Evolutionary conservation across 2,329 filamentous ascomycete genomes (phyloP).

Genomic region (Arthrobotrys iridis): DNA sequence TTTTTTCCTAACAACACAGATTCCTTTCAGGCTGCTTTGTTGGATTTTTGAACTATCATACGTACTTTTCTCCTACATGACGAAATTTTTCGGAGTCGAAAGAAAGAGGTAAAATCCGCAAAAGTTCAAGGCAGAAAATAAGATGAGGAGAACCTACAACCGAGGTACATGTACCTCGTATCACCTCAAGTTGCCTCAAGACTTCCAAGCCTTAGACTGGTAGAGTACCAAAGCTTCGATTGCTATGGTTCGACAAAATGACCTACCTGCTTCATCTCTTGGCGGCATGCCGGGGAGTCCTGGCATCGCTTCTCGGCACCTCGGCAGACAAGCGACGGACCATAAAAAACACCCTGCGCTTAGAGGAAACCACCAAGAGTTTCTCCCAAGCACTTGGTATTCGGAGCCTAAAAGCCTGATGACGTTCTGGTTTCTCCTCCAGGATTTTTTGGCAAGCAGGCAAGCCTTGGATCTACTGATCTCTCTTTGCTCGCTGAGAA

Average conservation of each 20-base stretch:
- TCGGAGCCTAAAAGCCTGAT: constrained; percentile 42
- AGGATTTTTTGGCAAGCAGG: constrained; percentile 1
- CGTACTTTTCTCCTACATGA: not conserved
- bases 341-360: constrained; percentile 31
- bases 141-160: not conserved
- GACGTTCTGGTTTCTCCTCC: constrained; percentile 11
- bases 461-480: constrained; percentile 7
- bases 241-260: constrained; percentile 7
- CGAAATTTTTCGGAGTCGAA: not conserved
- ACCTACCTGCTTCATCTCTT: constrained; percentile 38
- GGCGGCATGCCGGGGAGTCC: constrained; percentile 10
- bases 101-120: not conserved
- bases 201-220: not conserved
- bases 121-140: not conserved
- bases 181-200: not conserved
- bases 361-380: constrained; percentile 21
- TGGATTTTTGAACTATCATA: constrained; percentile 22
- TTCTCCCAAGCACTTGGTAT: constrained; percentile 40
- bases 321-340: constrained; percentile 39
- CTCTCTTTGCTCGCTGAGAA: not conserved
- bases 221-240: constrained; percentile 14
- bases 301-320: constrained; percentile 37
- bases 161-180: constrained; percentile 16
- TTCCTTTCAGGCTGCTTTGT: constrained; percentile 12
- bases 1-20: constrained; percentile 11